Conservation (phyloP, 176 grass and related monocot genomes). For the Hordeum marinum region DNA sequence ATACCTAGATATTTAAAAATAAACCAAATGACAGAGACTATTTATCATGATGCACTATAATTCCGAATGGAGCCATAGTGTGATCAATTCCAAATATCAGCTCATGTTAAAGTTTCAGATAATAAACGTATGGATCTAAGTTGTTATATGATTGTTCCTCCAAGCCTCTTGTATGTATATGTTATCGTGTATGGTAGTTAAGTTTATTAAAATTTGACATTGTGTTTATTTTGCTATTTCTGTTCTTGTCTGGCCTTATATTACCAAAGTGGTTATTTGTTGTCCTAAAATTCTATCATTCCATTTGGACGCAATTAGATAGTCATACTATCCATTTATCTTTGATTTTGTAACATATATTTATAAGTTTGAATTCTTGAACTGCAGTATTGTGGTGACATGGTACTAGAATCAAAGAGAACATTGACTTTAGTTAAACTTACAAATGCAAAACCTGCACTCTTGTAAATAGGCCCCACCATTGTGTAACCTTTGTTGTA, state of each 20-base stretch:
- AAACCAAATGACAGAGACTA: neutral
- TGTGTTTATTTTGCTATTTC: neutral
- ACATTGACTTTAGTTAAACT: neutral
- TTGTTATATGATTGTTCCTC: neutral
- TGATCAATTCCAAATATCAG: neutral
- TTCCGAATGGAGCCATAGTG: neutral
- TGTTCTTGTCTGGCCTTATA: neutral
- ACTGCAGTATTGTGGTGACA: neutral
- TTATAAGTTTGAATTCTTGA: neutral
- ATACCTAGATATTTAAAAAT: too few relatives aligned
- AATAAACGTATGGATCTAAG: neutral
- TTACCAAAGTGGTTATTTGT: neutral
- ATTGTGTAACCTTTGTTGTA: constrained; percentile 22
- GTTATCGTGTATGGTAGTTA: neutral
- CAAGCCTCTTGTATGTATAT: neutral
- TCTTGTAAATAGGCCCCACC: constrained; percentile 45
- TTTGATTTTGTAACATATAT: neutral
- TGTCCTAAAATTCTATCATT: neutral
- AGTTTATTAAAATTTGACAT: neutral
- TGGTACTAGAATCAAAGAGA: neutral
- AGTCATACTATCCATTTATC: neutral
- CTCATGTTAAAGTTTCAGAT: neutral
- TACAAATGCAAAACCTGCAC: constrained; percentile 34
- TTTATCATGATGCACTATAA: neutral
- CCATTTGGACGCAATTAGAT: neutral